Evolutionary conservation across 371 early-diverging fungal genomes (phyloP).

Genomic region (Smittium culicis): DNA sequence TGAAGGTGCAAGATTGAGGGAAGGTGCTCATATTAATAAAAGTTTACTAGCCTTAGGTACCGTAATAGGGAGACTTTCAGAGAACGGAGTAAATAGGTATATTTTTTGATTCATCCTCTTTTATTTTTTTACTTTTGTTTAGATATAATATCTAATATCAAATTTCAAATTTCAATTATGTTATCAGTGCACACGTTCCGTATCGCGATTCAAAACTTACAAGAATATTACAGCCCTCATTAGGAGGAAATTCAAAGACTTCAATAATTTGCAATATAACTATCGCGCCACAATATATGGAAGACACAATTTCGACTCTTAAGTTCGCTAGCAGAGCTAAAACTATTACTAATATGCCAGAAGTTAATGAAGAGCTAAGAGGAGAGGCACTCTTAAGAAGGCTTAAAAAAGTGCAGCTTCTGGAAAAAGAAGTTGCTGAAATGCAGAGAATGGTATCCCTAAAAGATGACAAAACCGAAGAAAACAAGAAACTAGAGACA

Average conservation of each 20-base stretch:
- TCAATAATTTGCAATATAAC: constrained; percentile 58
- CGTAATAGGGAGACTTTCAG: constrained; percentile 90
- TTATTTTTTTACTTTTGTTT: background rate
- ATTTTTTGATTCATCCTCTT: background rate
- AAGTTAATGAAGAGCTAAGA: constrained; percentile 47
- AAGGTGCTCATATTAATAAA: constrained; percentile 98
- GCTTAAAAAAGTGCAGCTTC: constrained; percentile 32
- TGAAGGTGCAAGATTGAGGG: constrained; percentile 89
- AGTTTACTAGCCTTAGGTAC: constrained; percentile 89
- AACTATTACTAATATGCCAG: constrained; percentile 47
- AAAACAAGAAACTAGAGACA: background rate
- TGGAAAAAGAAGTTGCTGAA: constrained; percentile 36
- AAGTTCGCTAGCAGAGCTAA: constrained; percentile 56
- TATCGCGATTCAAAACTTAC: constrained; percentile 49
- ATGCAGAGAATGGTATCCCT: constrained; percentile 12
- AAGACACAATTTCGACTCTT: constrained; percentile 51
- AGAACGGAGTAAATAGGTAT: background rate
- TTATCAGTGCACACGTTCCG: constrained; percentile 37
- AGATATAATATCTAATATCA: no score
- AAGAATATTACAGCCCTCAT: constrained; percentile 52
- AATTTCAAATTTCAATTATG: no score
- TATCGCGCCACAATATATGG: constrained; percentile 36
- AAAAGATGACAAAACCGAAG: background rate
- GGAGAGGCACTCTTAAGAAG: constrained; percentile 32
- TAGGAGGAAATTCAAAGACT: constrained; percentile 54